Conservation (phyloP, 176 grass and related monocot genomes). For the Luzula sylvatica region DNA sequence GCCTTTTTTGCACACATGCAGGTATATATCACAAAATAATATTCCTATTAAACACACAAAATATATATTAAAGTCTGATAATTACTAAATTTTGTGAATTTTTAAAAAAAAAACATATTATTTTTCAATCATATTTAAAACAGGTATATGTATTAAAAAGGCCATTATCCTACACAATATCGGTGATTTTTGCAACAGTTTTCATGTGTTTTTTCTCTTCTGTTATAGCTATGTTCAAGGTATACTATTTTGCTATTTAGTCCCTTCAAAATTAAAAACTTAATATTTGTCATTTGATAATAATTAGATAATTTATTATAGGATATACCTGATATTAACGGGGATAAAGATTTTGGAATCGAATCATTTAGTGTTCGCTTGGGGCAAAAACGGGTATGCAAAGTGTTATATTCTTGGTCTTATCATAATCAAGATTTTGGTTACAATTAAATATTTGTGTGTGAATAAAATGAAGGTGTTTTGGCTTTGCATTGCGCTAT, state of each 20-base stretch:
- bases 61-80: not conserved
- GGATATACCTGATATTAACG: conserved; percentile 86
- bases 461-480: conserved; percentile 38
- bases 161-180: conserved; percentile 37
- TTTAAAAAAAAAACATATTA: conserved; percentile 4
- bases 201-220: conserved; percentile 89
- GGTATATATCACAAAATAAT: conserved; percentile 22
- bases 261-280: not conserved
- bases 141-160: conserved; percentile 79
- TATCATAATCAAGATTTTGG: not conserved
- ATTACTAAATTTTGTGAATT: not conserved
- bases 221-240: conserved; percentile 91
- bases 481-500: conserved; percentile 61
- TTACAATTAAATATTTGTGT: not conserved
- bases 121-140: conserved; percentile 17
- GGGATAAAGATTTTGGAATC: conserved; percentile 66
- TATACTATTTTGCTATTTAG: conserved; percentile 11
- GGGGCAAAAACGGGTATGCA: conserved; percentile 40
- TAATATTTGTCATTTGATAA: not conserved
- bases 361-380: conserved; percentile 63
- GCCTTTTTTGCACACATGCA: conserved; percentile 92
- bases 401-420: not conserved
- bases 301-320: conserved; percentile 19
- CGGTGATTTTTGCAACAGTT: conserved; percentile 54
- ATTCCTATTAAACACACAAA: conserved; percentile 2